These are phyloP conservation scores for Exophiala lecanii-corni DNA, from an alignment of 2,329 filamentous ascomycete genomes.

Conservation along the genomic window DNA sequence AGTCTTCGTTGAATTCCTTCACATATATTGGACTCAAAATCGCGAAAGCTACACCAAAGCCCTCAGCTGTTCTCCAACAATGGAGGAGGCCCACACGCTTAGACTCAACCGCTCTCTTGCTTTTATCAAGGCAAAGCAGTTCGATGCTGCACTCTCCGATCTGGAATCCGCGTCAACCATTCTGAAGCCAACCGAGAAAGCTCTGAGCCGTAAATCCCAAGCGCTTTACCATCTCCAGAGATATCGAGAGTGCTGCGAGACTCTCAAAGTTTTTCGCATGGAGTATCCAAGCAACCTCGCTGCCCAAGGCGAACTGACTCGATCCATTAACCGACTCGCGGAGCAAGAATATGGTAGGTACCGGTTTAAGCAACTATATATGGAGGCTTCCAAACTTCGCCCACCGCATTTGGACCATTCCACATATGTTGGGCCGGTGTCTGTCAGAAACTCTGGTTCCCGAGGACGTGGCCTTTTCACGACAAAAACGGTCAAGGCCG, in stretches of 20 bases:
- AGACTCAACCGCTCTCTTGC: constrained; percentile 36
- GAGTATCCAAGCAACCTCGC: constrained; percentile 34
- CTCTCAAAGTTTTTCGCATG: constrained; percentile 32
- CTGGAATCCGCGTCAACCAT: constrained; percentile 21
- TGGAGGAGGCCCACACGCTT: constrained; percentile 33
- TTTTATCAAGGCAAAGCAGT: constrained; percentile 30
- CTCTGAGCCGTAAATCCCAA: constrained; percentile 41
- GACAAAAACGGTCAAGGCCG: constrained; percentile 43
- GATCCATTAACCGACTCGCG: constrained; percentile 25
- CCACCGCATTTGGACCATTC: constrained; percentile 46
- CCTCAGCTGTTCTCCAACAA: constrained; percentile 31
- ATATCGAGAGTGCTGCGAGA: constrained; percentile 36
- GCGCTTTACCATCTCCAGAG: constrained; percentile 42
- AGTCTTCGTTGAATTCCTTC: constrained; percentile 1
- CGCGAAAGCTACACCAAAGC: constrained; percentile 36
- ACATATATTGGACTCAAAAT: constrained; percentile 5
- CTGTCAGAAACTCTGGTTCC: constrained; percentile 37
- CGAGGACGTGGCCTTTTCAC: constrained; percentile 51
- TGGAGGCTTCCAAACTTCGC: constrained; percentile 30
- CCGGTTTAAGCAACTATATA: constrained; percentile 21
- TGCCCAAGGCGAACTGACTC: constrained; percentile 30
- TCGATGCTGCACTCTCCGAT: constrained; percentile 35
- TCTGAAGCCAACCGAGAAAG: constrained; percentile 37
- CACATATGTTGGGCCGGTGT: constrained; percentile 42
- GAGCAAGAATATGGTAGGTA: constrained; percentile 26